A percentile compares a stretch with the other conserved stretches of the same genome.
Conservation (phyloP, 2,329 filamentous ascomycete species). For the Capronia epimyces region DNA sequence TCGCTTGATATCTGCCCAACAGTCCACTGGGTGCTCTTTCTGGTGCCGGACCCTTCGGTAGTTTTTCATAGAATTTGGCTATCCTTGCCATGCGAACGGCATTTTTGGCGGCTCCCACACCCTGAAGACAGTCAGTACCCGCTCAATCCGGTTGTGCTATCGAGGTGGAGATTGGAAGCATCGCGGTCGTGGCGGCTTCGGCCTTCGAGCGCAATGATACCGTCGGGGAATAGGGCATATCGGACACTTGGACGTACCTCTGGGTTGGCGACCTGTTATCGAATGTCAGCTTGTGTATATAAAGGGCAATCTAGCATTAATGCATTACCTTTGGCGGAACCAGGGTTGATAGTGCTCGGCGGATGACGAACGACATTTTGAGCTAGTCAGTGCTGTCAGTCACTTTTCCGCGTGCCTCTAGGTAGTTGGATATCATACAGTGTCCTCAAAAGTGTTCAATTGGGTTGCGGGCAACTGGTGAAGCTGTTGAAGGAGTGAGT, state of each 20-base stretch:
- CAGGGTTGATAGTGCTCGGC: conserved; percentile 92
- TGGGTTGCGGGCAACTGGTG: conserved; percentile 2
- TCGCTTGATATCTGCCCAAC: conserved; percentile 75
- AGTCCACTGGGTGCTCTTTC: conserved; percentile 75
- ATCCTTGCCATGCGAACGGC: conserved; percentile 96
- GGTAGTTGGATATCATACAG: conserved; percentile 8
- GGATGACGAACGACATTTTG: conserved; percentile 89
- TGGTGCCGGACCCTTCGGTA: conserved; percentile 86
- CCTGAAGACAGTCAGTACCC: conserved; percentile 50
- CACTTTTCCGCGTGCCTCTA: neutral
- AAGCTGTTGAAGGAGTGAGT: conserved; percentile 15
- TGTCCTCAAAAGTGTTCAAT: conserved; percentile 16
- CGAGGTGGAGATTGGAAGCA: too few species aligned
- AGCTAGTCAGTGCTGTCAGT: conserved; percentile 13
- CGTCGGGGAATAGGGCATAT: neutral
- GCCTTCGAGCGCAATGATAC: neutral
- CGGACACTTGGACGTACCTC: conserved; percentile 17
- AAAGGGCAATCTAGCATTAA: conserved; percentile 2
- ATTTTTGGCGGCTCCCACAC: conserved; percentile 90
- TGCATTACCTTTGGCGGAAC: conserved; percentile 88
- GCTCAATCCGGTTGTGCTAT: neutral
- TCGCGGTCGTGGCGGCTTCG: neutral
- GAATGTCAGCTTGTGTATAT: conserved; percentile 12
- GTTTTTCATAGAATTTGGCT: conserved; percentile 97
- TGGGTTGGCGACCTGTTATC: conserved; percentile 18